phyloP scores from a whole-genome alignment of 73 alveolate genomes.

The Uronychia binucleata region DNA sequence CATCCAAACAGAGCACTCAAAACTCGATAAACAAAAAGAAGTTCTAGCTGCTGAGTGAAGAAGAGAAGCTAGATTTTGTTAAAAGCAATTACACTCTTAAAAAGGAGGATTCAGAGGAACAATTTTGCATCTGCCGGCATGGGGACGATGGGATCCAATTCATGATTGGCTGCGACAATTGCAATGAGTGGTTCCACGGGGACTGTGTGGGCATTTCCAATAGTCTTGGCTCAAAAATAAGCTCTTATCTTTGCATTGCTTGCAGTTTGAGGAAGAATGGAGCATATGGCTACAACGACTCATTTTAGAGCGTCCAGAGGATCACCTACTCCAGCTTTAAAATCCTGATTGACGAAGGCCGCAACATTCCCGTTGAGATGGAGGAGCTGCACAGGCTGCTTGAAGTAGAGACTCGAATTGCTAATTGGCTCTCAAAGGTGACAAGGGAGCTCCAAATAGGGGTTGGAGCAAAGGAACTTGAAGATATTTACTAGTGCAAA shows the following conservation, averaged over 20 bases:
- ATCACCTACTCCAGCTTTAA: background rate
- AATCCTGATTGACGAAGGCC: background rate
- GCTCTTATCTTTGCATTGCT: slow-evolving; percentile 68
- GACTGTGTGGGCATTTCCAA: slow-evolving; percentile 73
- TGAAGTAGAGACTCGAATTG: background rate
- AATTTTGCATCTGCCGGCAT: slow-evolving; percentile 78
- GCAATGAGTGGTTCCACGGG: slow-evolving; percentile 90
- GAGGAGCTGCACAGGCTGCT: background rate
- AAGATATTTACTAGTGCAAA: background rate
- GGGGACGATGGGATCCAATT: slow-evolving; percentile 84
- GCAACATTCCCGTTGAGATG: slow-evolving; percentile 1
- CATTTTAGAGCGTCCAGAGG: background rate
- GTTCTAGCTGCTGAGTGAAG: background rate
- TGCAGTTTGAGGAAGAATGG: slow-evolving; percentile 20
- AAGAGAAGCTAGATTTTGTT: slow-evolving; percentile 44
- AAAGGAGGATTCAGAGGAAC: slow-evolving; percentile 40
- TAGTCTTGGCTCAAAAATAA: slow-evolving; percentile 44
- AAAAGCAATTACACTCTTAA: slow-evolving; percentile 51
- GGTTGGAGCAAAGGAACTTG: background rate
- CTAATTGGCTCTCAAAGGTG: background rate
- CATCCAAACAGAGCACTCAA: background rate
- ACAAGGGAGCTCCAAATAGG: background rate
- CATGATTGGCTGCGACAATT: slow-evolving; percentile 80
- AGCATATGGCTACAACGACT: background rate
- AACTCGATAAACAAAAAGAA: background rate